Conservation (phyloP, 768 basidiomycete species). For the Pleurotus giganteus region DNA sequence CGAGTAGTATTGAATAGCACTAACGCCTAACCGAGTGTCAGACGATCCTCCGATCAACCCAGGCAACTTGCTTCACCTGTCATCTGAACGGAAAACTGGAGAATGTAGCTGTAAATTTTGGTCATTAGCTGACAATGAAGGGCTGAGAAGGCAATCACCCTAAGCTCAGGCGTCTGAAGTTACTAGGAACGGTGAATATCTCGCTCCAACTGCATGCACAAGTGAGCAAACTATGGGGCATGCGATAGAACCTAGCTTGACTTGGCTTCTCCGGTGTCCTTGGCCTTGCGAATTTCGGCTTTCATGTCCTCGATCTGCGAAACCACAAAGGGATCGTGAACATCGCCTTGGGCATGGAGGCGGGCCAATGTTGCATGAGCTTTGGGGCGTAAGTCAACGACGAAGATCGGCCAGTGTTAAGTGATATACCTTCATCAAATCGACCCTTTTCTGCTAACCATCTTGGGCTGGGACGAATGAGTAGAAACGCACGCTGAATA, state of each 20-base stretch:
- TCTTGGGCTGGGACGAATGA: slow-evolving; percentile 31
- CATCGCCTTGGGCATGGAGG: slow-evolving; percentile 50
- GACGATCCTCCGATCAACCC: neutral
- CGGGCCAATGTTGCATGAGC: slow-evolving; percentile 42
- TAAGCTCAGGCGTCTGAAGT: slow-evolving; percentile 44
- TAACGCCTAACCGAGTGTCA: slow-evolving; percentile 29
- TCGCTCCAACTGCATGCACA: slow-evolving; percentile 31
- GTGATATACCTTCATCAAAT: slow-evolving; percentile 37
- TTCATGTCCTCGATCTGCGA: slow-evolving; percentile 45
- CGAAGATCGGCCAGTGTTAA: neutral
- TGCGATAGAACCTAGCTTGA: no score
- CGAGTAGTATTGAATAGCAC: slow-evolving; percentile 55
- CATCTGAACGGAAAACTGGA: slow-evolving; percentile 60
- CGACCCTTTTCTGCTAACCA: slow-evolving; percentile 54
- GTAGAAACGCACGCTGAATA: neutral
- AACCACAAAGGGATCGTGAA: slow-evolving; percentile 44
- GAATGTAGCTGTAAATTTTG: slow-evolving; percentile 32
- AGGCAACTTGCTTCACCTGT: slow-evolving; percentile 35
- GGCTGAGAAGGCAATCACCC: slow-evolving; percentile 33
- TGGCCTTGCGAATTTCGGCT: slow-evolving; percentile 31
- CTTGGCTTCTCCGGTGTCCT: slow-evolving; percentile 40
- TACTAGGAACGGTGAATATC: slow-evolving; percentile 38
- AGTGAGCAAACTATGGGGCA: neutral
- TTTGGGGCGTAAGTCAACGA: slow-evolving; percentile 5
- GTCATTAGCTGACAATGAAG: slow-evolving; percentile 1